A percentile compares a stretch with the other conserved stretches of the same genome.
Conservation (phyloP, 768 basidiomycete genomes). For the Pholiota molesta region DNA sequence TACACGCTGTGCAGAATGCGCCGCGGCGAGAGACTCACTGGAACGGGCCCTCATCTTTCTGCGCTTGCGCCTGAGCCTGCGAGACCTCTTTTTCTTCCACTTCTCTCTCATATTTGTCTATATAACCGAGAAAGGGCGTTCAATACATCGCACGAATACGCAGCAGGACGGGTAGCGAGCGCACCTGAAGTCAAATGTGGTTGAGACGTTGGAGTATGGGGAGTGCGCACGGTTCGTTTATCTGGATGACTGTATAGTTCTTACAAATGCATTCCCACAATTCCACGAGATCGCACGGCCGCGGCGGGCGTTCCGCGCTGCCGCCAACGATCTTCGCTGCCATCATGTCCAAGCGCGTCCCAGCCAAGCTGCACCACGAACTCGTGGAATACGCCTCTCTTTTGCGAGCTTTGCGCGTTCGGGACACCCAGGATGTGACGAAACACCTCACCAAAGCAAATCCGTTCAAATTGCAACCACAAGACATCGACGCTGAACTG, state of each 20-base stretch:
- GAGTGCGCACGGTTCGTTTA: conserved; percentile 1
- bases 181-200: conserved; percentile 24
- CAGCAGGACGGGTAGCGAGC: background rate
- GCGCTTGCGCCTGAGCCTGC: conserved; percentile 91
- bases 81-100: conserved; percentile 96
- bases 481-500: conserved; percentile 5
- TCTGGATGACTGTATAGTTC: conserved; percentile 41
- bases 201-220: conserved; percentile 29
- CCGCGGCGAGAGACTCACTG: conserved; percentile 56
- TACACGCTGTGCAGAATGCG: background rate
- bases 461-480: conserved; percentile 18
- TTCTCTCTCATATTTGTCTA: conserved; percentile 84
- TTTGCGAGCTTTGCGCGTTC: conserved; percentile 64
- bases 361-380: conserved; percentile 61
- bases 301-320: conserved; percentile 2
- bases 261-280: conserved; percentile 39
- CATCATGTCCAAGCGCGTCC: conserved; percentile 48
- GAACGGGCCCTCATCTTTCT: conserved; percentile 96
- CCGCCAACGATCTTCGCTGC: background rate
- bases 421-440: conserved; percentile 58
- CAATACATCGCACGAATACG: background rate
- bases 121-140: too few species aligned
- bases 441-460: conserved; percentile 45
- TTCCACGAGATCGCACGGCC: too few species aligned
- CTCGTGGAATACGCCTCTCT: conserved; percentile 69